A percentile compares a stretch with the other conserved stretches of the same genome.
phyloP scores from a whole-genome alignment of 768 basidiomycete genomes.

The Amanita pseudoporphyria region DNA sequence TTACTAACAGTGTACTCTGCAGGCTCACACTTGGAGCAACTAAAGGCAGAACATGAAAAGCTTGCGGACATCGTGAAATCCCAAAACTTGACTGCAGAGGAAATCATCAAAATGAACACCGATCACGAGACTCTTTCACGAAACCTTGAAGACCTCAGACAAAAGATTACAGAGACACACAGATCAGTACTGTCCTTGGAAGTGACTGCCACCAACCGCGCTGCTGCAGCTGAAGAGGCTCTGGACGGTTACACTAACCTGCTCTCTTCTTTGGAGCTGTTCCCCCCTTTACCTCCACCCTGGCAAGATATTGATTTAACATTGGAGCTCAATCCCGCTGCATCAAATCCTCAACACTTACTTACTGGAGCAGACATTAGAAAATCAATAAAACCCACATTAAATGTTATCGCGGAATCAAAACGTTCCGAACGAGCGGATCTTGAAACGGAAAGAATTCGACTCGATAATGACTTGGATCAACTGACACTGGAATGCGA shows the following conservation, averaged over 20 bases:
- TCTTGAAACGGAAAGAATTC: conserved; percentile 70
- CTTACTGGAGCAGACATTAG: conserved; percentile 62
- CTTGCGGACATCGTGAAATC: conserved; percentile 61
- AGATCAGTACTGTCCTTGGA: conserved; percentile 71
- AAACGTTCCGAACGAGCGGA: conserved; percentile 60
- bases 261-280: conserved; percentile 66
- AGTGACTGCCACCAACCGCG: conserved; percentile 72
- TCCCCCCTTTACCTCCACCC: conserved; percentile 64
- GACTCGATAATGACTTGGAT: conserved; percentile 78
- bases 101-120: conserved; percentile 84
- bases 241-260: conserved; percentile 71
- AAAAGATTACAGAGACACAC: conserved; percentile 67
- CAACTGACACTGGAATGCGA: conserved; percentile 69
- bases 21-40: conserved; percentile 55
- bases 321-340: conserved; percentile 73
- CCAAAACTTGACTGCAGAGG: conserved; percentile 88
- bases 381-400: conserved; percentile 66
- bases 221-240: conserved; percentile 73
- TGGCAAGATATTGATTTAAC: conserved; percentile 67
- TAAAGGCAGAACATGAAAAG: conserved; percentile 54
- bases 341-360: conserved; percentile 59
- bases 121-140: conserved; percentile 75
- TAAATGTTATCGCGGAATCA: conserved; percentile 61
- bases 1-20: conserved; percentile 5
- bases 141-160: conserved; percentile 66